Evolutionary conservation across 2,329 filamentous ascomycete species (phyloP), one percentile per base, ranked within the genome.

Genomic region (Exophiala sideris): DNA sequence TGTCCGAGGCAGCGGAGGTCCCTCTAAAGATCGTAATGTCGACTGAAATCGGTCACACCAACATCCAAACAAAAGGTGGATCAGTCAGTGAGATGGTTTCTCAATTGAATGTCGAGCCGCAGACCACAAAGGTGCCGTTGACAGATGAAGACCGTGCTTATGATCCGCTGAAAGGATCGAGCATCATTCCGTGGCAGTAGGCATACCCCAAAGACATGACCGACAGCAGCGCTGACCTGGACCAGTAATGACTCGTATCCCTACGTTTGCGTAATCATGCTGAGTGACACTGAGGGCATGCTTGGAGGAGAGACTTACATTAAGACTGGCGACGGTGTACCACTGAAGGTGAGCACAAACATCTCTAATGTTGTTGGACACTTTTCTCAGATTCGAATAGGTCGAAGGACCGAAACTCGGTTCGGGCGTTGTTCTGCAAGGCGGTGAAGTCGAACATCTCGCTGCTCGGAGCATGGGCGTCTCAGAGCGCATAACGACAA

Each of bases 381-480:
- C 46, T 12, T 12, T 40, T 38, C 18, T 21, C 18, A 45, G 24
- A 11, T 39, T 36, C 39, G n/a, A n/a, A 18, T 16, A 50, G 29
- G 29, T 41, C 40, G 50, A 32, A 51, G 49, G 49, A 10, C 49
- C 36, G 12, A 46, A 12, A 12, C 40, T 40, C 8, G 83, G 81
- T 14, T 81, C 75, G 42, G 82, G 80, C 2, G 80, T 85, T 1
- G 74, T 87, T 14, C 72, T 87, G 38, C 84, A 87, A 66, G 84
- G 84, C 10, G 75, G 83, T 16, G 85, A 86, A 68, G 83, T 87
- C 57, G 77, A 81, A 57, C 84, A 87, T 65, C 76, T 81, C 51
- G 84, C 83, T 2, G 75, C 85, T 12, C 78, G 49, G 2, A 9
- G 21, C 29, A 29, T 76, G 10, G 80, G 83, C 8, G 68, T 81